A percentile compares a stretch with the other conserved stretches of the same genome.
These are phyloP conservation scores for Panus rudis DNA, from an alignment of 768 basidiomycete genomes.

Conservation along the genomic window DNA sequence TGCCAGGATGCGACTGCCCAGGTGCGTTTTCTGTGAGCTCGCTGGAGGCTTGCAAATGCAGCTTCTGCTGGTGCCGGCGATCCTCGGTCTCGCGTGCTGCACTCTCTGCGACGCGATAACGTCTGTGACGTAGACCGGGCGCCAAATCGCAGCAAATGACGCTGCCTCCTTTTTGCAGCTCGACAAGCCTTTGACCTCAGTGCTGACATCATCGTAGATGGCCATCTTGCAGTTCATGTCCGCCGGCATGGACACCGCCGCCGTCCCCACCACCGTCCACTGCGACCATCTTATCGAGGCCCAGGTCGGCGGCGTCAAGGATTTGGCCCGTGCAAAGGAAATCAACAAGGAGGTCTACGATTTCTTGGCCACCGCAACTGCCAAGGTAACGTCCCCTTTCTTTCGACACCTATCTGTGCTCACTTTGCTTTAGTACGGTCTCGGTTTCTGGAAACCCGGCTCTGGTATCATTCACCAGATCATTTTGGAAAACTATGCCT, in stretches of 20 bases:
- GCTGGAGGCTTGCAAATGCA: background rate
- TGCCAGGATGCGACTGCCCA: slow-evolving; percentile 91
- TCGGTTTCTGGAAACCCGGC: slow-evolving; percentile 99
- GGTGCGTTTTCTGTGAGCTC: slow-evolving; percentile 37
- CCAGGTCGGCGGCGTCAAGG: slow-evolving; percentile 88
- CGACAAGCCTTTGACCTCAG: slow-evolving; percentile 21
- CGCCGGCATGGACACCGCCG: slow-evolving; percentile 95
- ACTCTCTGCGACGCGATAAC: background rate
- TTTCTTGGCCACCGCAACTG: slow-evolving; percentile 95
- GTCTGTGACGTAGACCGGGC: background rate
- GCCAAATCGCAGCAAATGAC: too few relatives aligned
- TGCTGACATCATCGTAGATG: slow-evolving; percentile 59
- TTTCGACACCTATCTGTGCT: background rate
- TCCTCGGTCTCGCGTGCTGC: background rate
- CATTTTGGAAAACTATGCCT: slow-evolving; percentile 98
- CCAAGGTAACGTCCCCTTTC: slow-evolving; percentile 51
- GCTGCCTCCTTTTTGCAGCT: background rate
- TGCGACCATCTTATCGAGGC: slow-evolving; percentile 99
- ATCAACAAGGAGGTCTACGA: slow-evolving; percentile 99
- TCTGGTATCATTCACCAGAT: slow-evolving; percentile 99
- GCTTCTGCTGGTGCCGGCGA: background rate
- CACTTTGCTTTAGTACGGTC: slow-evolving; percentile 69
- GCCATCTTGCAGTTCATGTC: slow-evolving; percentile 99
- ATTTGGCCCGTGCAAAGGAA: slow-evolving; percentile 84
- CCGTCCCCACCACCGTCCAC: slow-evolving; percentile 97